Conservation (phyloP, 768 basidiomycete genomes). For the Kwoniella sp. region DNA sequence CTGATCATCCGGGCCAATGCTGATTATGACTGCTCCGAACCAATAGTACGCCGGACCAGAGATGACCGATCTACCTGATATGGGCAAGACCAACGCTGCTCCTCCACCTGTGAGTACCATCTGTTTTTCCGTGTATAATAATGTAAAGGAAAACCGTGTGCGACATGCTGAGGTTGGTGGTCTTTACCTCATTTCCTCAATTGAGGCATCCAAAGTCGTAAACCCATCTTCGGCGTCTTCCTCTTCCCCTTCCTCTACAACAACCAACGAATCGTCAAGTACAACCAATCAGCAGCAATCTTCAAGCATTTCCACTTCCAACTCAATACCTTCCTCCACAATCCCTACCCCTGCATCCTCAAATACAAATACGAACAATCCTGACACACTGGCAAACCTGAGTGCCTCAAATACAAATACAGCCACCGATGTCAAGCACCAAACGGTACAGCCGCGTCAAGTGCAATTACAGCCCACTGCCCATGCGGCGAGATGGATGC, state of each 20-base stretch:
- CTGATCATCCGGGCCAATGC: neutral
- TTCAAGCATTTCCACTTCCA: neutral
- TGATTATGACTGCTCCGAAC: neutral
- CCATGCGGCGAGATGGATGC: slow-evolving; percentile 34
- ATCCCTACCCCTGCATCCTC: neutral
- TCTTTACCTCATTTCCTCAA: neutral
- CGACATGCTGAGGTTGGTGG: neutral
- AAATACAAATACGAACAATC: slow-evolving; percentile 5
- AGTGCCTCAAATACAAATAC: neutral
- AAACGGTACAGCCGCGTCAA: slow-evolving; percentile 2
- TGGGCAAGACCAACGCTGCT: slow-evolving; percentile 63
- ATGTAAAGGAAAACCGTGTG: too few relatives aligned
- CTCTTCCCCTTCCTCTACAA: neutral
- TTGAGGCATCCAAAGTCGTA: slow-evolving; percentile 31
- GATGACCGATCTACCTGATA: slow-evolving; percentile 81
- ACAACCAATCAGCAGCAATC: too few relatives aligned
- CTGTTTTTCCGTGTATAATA: neutral
- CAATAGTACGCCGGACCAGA: slow-evolving; percentile 69
- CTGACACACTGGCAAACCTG: too few relatives aligned
- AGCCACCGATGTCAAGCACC: neutral
- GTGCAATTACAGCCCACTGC: neutral
- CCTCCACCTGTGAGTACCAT: slow-evolving; percentile 37
- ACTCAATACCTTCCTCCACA: neutral
- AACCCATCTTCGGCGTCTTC: slow-evolving; percentile 2
- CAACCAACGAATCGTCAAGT: neutral